A percentile compares a stretch with the other conserved stretches of the same genome.
Conservation (phyloP, 768 basidiomycete genomes). For the Xerocomus brunneocitrinus region DNA sequence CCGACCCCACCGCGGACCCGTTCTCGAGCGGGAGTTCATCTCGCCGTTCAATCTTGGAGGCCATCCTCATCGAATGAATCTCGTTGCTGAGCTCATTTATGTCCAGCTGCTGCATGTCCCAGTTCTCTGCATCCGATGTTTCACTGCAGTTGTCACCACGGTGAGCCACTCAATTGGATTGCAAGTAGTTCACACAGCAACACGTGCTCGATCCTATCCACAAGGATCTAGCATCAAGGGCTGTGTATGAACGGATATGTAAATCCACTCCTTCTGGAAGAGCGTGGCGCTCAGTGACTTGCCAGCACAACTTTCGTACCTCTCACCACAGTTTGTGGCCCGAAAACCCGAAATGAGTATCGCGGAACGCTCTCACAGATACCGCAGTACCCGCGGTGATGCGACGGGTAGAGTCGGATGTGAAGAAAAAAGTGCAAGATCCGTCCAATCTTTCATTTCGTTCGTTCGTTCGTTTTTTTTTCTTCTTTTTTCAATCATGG, state of each 20-base stretch:
- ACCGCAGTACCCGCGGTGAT: constrained; percentile 14
- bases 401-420: constrained; percentile 1
- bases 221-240: neutral
- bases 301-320: neutral
- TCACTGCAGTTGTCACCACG: neutral
- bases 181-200: constrained; percentile 2
- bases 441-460: constrained; percentile 8
- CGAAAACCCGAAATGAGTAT: constrained; percentile 15
- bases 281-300: constrained; percentile 3
- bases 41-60: constrained; percentile 15
- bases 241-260: constrained; percentile 6
- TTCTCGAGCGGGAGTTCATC: constrained; percentile 2
- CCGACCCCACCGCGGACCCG: constrained; percentile 18
- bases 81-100: neutral
- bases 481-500: constrained; percentile 1
- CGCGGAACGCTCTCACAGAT: constrained; percentile 20
- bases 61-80: constrained; percentile 5
- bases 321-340: neutral
- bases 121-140: neutral
- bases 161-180: neutral
- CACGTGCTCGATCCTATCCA: constrained; percentile 11
- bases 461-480: neutral
- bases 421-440: constrained; percentile 5
- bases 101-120: neutral
- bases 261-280: constrained; percentile 1